Evolutionary conservation across 176 grass and related monocot genomes (phyloP), one percentile per base, ranked within the genome.

Genomic region (Phoenix roebelenii): DNA sequence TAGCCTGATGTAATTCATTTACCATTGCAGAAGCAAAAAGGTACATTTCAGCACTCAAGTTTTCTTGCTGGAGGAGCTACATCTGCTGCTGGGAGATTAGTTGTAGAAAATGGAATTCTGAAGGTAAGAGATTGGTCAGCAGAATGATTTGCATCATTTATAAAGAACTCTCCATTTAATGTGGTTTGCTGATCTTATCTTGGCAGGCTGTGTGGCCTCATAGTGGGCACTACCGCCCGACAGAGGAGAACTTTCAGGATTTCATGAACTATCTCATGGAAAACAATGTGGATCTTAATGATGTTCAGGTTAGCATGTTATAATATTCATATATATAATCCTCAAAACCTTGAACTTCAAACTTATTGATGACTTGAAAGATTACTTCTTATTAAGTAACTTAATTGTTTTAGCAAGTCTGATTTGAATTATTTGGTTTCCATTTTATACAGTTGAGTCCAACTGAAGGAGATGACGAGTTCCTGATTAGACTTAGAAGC

Each of bases 11-110:
- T 3, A 12, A 44, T 44, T 44, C 35, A 14, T 44, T 44, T 44
- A 44, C 7, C 22, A 63, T 50, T 74, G 67, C 76, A 87, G 83
- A 92, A 87, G 35, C 72, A 64, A 23, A 92, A 83, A 59, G 83
- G 88, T 0, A 70, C 53, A 17, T 92, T 92, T 75, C 88, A 92
- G 58, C 88, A 92, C 70, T 92, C 88, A 0, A 92, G 88, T 70
- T 87, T 92, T 76, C 88, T 92, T 52, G 83, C 88, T 49, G 88
- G 83, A 35, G 88, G 88, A 15, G 79, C 88, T 14, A 86, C 88
- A 15, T 80, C 81, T 65, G 83, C 83, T 57, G 83, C 83, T 72
- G 88, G 88, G 25, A 80, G 77, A 68, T 50, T 92, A 35, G 56
- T 77, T 58, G 76, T 81, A 2, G 75, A 87, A 58, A 55, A 80